phyloP scores from a whole-genome alignment of 495 filamentous ascomycete species.

The Recurvomyces mirabilis region DNA sequence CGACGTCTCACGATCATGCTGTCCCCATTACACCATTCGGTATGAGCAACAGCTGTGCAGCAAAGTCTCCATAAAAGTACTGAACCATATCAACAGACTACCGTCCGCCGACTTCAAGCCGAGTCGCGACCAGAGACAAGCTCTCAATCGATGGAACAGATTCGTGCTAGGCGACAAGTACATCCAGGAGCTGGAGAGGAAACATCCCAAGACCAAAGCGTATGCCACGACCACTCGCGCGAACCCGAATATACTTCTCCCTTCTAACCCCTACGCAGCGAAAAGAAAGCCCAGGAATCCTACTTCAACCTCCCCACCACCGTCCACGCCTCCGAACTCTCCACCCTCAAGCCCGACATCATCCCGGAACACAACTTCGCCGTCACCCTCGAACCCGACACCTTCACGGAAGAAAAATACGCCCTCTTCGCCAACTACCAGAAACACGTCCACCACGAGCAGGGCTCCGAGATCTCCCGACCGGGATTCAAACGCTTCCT shows the following conservation, averaged over 20 bases:
- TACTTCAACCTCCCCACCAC: conserved; percentile 52
- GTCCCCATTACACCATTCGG: conserved; percentile 92
- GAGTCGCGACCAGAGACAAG: conserved; percentile 71
- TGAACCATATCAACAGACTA: too few relatives aligned
- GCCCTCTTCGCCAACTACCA: conserved; percentile 81
- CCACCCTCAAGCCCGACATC: conserved; percentile 41
- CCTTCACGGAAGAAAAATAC: conserved; percentile 80
- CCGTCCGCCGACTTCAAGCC: conserved; percentile 60
- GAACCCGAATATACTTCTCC: too few relatives aligned
- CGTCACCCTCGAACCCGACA: conserved; percentile 68
- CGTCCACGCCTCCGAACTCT: conserved; percentile 61
- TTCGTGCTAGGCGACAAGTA: conserved; percentile 73
- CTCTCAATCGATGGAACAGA: conserved; percentile 82
- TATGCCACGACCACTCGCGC: too few relatives aligned
- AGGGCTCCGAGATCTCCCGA: conserved; percentile 50
- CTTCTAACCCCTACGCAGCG: too few relatives aligned
- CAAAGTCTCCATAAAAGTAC: too few relatives aligned
- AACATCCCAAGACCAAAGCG: conserved; percentile 68
- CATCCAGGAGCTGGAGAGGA: conserved; percentile 55
- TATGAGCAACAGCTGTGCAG: too few relatives aligned
- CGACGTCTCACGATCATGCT: conserved; percentile 71
- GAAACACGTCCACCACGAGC: conserved; percentile 64
- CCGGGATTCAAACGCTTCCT: conserved; percentile 72
- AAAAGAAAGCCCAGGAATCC: conserved; percentile 60
- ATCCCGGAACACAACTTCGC: conserved; percentile 69